Base-by-base conservation (phyloP, 192 early-diverging fungal genomes). In the Phycomyces nitens region DNA sequence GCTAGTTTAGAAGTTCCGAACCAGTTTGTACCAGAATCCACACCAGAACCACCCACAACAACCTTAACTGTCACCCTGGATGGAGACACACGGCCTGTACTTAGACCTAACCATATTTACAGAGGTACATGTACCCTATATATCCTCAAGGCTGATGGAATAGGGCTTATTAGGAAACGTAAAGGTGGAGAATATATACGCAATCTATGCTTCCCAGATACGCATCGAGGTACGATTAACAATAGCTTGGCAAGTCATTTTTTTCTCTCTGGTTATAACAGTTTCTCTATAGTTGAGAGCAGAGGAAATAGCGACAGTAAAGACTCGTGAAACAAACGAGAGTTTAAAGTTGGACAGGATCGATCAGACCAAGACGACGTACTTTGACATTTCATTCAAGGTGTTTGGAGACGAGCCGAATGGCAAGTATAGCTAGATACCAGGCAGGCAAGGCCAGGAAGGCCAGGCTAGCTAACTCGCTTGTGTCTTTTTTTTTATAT, bases 271-370 rank as follows among this genome's bases (percentile, higher is more conserved):
- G n/a, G 7, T 34, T 34, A 34, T 34, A 20, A 61, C n/a, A 40
- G 23, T 56, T 10, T 12, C 65, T 16, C 52, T 54, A 54, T 21
- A 43, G 60, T 68, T 73, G 40, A 61, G 66, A 14, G 71, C 56
- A 27, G 71, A 73, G 22, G 71, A 73, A 20, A 44, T 68, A 38
- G 71, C 71, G 5, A 68, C 66, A n/a, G 71, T 47, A 18, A 47
- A 47, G 29, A 34, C 44, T 26, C 22, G 43, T n/a, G 71, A 73
- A 44, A 47, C 11, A 39, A 24, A 2, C 27, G 53, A 26, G 71
- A 68, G 41, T 18, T 26, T 1, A 62, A 63, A 40, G 50, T 5
- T 60, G 16, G 60, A 68, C 18, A 56, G 66, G 42, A 59, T 73
- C 39, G 58, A 73, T 59, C 71, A 73, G 41, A 21, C 59, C 22